A percentile compares a stretch with the other conserved stretches of the same genome.
phyloP scores from a whole-genome alignment of 1,284 basidiomycete genomes.

The Agaricales sp. region DNA sequence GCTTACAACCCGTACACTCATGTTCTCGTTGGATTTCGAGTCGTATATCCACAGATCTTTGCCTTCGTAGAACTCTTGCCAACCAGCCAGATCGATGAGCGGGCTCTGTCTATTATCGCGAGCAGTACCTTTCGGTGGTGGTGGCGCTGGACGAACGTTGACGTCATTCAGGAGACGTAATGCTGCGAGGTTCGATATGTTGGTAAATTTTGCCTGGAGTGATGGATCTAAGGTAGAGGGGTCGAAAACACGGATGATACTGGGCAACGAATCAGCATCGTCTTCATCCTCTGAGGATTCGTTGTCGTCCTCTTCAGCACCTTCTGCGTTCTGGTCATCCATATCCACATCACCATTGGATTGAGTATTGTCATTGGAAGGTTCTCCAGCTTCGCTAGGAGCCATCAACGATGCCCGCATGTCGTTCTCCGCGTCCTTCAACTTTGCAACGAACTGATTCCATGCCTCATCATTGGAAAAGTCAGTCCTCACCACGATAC shows the following conservation, averaged over 20 bases:
- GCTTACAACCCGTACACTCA: slow-evolving; percentile 51
- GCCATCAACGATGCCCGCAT: slow-evolving; percentile 12
- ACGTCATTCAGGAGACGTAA: slow-evolving; percentile 66
- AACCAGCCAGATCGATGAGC: slow-evolving; percentile 50
- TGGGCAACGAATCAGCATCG: slow-evolving; percentile 26
- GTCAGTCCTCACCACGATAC: slow-evolving; percentile 59
- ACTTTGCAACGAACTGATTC: slow-evolving; percentile 36
- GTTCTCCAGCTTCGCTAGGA: slow-evolving; percentile 14
- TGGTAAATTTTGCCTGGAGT: slow-evolving; percentile 32
- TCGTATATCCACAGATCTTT: slow-evolving; percentile 68
- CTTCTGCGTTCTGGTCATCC: slow-evolving; percentile 10
- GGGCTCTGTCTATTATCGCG: slow-evolving; percentile 39
- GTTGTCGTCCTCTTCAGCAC: slow-evolving; percentile 16
- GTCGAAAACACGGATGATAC: slow-evolving; percentile 19
- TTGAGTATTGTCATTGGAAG: slow-evolving; percentile 14
- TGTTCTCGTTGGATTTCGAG: slow-evolving; percentile 48
- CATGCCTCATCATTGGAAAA: slow-evolving; percentile 57
- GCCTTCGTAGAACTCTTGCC: slow-evolving; percentile 67
- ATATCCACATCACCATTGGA: slow-evolving; percentile 12
- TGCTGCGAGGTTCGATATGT: slow-evolving; percentile 51
- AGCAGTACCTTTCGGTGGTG: slow-evolving; percentile 29
- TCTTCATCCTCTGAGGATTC: slow-evolving; percentile 18
- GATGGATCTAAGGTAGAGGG: slow-evolving; percentile 35
- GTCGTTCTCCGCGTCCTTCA: slow-evolving; percentile 43
- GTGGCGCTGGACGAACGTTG: slow-evolving; percentile 42